These are phyloP conservation scores for Aspergillus ostianus DNA, from an alignment of 495 filamentous ascomycete genomes.

Conservation along the genomic window DNA sequence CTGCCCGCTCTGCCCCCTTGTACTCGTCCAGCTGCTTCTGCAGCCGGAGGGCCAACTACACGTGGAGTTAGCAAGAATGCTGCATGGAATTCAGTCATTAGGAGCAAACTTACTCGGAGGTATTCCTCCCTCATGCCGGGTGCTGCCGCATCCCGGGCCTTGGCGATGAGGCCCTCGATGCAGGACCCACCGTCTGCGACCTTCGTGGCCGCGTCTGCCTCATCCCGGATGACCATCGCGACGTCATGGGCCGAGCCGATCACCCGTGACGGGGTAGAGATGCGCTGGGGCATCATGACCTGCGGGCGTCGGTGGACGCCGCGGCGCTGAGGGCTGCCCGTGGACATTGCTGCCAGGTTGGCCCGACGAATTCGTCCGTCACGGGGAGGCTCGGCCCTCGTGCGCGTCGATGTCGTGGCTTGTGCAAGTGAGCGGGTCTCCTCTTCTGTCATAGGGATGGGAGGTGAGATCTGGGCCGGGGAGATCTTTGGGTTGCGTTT, in stretches of 20 bases:
- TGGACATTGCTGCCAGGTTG: slow-evolving; percentile 12
- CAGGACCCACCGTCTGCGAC: slow-evolving; percentile 5
- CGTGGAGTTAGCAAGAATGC: slow-evolving; percentile 1
- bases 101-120: slow-evolving; percentile 23
- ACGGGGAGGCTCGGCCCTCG: slow-evolving; percentile 6
- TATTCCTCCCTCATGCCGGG: slow-evolving; percentile 15
- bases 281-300: background rate
- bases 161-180: slow-evolving; percentile 14
- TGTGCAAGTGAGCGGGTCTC: slow-evolving; percentile 17
- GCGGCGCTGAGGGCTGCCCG: slow-evolving; percentile 17
- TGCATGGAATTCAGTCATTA: background rate
- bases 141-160: slow-evolving; percentile 7
- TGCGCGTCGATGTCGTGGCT: slow-evolving; percentile 18
- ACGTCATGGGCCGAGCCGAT: too few relatives aligned
- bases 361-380: slow-evolving; percentile 9
- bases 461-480: background rate
- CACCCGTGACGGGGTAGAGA: too few relatives aligned
- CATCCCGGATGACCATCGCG: background rate
- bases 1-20: slow-evolving; percentile 10
- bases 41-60: slow-evolving; percentile 12
- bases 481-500: slow-evolving; percentile 13
- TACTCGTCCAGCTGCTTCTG: slow-evolving; percentile 20
- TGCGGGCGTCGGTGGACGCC: slow-evolving; percentile 1
- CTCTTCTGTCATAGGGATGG: background rate
- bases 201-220: background rate